Conservation (phyloP, 192 early-diverging fungal species). For the Coemansia sp. region DNA sequence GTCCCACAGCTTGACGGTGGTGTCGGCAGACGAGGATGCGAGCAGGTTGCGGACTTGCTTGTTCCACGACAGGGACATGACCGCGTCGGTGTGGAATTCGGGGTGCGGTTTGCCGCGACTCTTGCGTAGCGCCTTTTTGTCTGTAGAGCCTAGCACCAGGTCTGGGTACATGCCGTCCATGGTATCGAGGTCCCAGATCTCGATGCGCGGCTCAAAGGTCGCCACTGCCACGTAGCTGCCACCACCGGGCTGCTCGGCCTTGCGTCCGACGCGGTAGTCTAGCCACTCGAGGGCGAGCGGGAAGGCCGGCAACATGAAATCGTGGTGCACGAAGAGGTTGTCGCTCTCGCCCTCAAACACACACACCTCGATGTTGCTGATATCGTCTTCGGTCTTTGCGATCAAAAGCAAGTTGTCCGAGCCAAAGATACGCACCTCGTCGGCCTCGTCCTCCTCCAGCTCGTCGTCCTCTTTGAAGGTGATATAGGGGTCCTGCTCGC, state of each 20-base stretch:
- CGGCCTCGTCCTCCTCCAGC: conserved; percentile 69
- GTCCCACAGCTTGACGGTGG: conserved; percentile 99
- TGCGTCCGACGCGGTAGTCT: conserved; percentile 82
- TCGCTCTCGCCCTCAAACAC: conserved; percentile 80
- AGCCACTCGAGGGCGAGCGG: conserved; percentile 97
- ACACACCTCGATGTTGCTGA: conserved; percentile 95
- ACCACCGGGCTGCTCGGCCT: conserved; percentile 50
- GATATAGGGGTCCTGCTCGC: conserved; percentile 88
- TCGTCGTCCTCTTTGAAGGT: conserved; percentile 62
- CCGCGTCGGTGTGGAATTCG: conserved; percentile 92
- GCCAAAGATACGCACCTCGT: conserved; percentile 76
- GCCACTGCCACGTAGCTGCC: conserved; percentile 97
- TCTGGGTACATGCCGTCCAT: conserved; percentile 93
- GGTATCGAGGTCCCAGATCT: conserved; percentile 97
- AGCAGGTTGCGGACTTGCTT: conserved; percentile 67
- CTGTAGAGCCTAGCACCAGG: conserved; percentile 73
- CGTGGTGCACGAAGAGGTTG: conserved; percentile 97
- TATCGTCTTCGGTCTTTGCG: conserved; percentile 96
- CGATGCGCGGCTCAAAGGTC: conserved; percentile 97
- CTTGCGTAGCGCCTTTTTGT: conserved; percentile 38
- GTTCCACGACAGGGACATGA: conserved; percentile 97
- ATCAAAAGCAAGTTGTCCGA: conserved; percentile 90
- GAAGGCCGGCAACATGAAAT: conserved; percentile 96
- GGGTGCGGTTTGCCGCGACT: conserved; percentile 58
- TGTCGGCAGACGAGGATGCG: conserved; percentile 94